A percentile compares a stretch with the other conserved stretches of the same genome.
phyloP scores from a whole-genome alignment of 2,329 filamentous ascomycete genomes.

The Trichophyton schoenleinii region DNA sequence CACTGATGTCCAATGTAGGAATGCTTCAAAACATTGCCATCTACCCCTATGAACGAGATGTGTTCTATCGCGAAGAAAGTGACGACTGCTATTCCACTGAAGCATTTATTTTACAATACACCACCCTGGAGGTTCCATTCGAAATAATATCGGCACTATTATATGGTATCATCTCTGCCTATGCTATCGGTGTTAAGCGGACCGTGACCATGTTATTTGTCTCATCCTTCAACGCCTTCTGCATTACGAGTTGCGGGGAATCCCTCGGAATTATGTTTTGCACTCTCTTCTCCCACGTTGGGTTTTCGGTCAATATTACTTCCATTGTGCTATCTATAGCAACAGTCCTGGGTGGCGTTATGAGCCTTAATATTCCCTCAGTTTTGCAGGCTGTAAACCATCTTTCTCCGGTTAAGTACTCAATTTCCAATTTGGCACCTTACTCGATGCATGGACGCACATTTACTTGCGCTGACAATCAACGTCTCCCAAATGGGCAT shows the following conservation, averaged over 20 bases:
- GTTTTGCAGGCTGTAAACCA: constrained; percentile 59
- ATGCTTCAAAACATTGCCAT: constrained; percentile 70
- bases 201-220: constrained; percentile 55
- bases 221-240: constrained; percentile 56
- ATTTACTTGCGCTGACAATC: constrained; percentile 52
- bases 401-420: constrained; percentile 58
- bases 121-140: constrained; percentile 58
- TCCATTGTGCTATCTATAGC: constrained; percentile 57
- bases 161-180: constrained; percentile 51
- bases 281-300: constrained; percentile 60
- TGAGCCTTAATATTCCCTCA: constrained; percentile 56
- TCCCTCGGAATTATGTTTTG: constrained; percentile 70
- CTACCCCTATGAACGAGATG: constrained; percentile 59
- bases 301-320: constrained; percentile 63
- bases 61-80: constrained; percentile 65
- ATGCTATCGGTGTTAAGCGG: constrained; percentile 53
- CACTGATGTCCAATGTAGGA: constrained; percentile 30
- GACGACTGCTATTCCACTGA: constrained; percentile 60
- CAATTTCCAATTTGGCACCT: constrained; percentile 52
- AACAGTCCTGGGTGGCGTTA: constrained; percentile 57
- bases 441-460: constrained; percentile 49
- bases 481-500: constrained; percentile 46
- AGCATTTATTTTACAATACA: constrained; percentile 59
- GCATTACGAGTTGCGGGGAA: constrained; percentile 62
- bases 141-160: constrained; percentile 53